phyloP scores from a whole-genome alignment of 805 yeast species.

The Candida ponderosae region DNA sequence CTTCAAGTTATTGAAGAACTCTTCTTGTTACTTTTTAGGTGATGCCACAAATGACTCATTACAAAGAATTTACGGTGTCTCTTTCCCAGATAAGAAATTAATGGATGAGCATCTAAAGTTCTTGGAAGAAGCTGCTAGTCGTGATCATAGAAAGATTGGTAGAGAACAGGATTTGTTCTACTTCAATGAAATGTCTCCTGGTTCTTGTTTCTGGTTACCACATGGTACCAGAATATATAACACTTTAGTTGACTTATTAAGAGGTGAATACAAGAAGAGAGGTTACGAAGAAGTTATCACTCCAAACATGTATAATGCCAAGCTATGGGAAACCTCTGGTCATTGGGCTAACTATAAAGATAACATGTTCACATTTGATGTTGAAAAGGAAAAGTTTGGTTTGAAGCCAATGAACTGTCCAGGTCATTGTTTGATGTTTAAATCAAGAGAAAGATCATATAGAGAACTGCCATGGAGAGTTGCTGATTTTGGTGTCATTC shows the following conservation, averaged over 20 bases:
- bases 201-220: conserved; percentile 97
- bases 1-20: conserved; percentile 88
- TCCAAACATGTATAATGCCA: conserved; percentile 97
- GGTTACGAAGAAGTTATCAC: conserved; percentile 98
- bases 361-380: conserved; percentile 94
- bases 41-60: conserved; percentile 88
- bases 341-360: conserved; percentile 98
- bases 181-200: conserved; percentile 96
- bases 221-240: conserved; percentile 98
- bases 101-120: conserved; percentile 94
- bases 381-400: conserved; percentile 92
- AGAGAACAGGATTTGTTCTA: conserved; percentile 91
- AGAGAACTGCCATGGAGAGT: conserved; percentile 98
- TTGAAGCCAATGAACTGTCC: conserved; percentile 93
- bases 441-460: conserved; percentile 88
- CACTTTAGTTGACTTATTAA: conserved; percentile 70
- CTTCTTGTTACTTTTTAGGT: conserved; percentile 93
- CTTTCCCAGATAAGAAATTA: conserved; percentile 95
- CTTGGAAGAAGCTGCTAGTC: conserved; percentile 89
- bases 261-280: conserved; percentile 81
- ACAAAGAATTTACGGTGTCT: conserved; percentile 95
- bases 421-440: conserved; percentile 90
- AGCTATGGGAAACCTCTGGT: conserved; percentile 97
- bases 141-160: conserved; percentile 96
- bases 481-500: conserved; percentile 96